Base-by-base conservation (phyloP, 768 basidiomycete species). In the Kwoniella mangroviensis region DNA sequence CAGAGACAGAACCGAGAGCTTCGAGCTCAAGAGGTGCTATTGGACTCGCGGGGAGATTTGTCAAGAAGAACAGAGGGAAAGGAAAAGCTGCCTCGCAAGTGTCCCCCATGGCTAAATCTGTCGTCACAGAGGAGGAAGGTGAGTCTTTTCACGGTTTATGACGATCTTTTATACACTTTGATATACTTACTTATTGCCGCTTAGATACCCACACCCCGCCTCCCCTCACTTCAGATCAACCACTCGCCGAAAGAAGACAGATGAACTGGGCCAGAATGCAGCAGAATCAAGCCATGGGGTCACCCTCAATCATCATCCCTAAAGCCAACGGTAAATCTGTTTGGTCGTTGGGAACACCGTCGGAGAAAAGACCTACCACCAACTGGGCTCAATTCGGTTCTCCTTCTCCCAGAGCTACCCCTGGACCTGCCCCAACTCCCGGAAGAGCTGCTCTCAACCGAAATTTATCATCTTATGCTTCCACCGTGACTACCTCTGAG, bases 291-390 rank as follows among this genome's bases (percentile, higher is more conserved):
- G 13, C 73, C 1, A 42, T 53, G 28, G 63, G 51, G 3, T 64
- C 68, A 51, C 68, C 68, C 2, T 63, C 68, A 3, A 61, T 60
- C 21, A 75, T 60, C 45, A 60, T 54, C 34, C 67, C 63, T 24
- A 60, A 63, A 68, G 54, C 64, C 56, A 73, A 61, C 49, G 45
- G 59, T 11, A 62, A 67, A 61, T 72, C 71, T 0, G 53, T 68
- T n/a, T 81, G 79, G 79, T 68, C 71, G 2, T 43, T 81, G 11
- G 73, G 72, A 6, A 81, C 77, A 3, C 79, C 79, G 5, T 72
- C 63, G n/a, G 56, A 69, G n/a, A 54, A 67, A 26, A 45, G 68
- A 34, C 67, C 52, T 3, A 51, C 56, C 15, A 53, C 45, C 53
- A 61, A 73, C 1, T 81, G 79, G 79, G 74, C 75, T 12, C 68